Evolutionary conservation across 176 grass and related monocot species (phyloP).

Genomic region (Otatea glauca): DNA sequence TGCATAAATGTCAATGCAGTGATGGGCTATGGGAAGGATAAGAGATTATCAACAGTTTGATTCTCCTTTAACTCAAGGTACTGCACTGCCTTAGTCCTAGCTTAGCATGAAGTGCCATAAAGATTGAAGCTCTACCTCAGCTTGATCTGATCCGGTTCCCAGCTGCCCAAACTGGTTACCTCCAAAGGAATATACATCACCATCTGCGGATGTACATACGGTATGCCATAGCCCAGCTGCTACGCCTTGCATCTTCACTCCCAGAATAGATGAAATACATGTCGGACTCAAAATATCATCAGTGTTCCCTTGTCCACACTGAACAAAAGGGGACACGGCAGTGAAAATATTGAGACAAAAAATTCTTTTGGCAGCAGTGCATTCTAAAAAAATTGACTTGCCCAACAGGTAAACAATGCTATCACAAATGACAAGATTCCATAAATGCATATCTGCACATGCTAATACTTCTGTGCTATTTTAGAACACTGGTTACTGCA

Average conservation of each 20-base stretch:
- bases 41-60: not conserved
- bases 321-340: not conserved
- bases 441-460: not conserved
- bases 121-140: slow-evolving; percentile 61
- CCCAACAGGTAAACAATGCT: not conserved
- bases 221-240: slow-evolving; percentile 94
- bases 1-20: not conserved
- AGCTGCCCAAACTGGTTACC: slow-evolving; percentile 98
- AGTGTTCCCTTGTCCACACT: slow-evolving; percentile 93
- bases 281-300: slow-evolving; percentile 85
- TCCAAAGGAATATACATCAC: slow-evolving; percentile 91
- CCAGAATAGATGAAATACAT: slow-evolving; percentile 85
- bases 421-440: not conserved
- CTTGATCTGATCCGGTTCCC: slow-evolving; percentile 95
- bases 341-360: not conserved
- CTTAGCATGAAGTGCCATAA: not conserved
- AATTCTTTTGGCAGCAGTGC: not conserved
- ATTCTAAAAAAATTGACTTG: not conserved
- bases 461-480: not conserved
- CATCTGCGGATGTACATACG: slow-evolving; percentile 84
- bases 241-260: slow-evolving; percentile 78
- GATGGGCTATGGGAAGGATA: not conserved
- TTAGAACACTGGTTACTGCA: not conserved
- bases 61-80: not conserved
- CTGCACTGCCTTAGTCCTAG: not conserved